A percentile compares a stretch with the other conserved stretches of the same genome.
phyloP scores from a whole-genome alignment of 1,284 basidiomycete genomes.

The Hymenochaete sp. region DNA sequence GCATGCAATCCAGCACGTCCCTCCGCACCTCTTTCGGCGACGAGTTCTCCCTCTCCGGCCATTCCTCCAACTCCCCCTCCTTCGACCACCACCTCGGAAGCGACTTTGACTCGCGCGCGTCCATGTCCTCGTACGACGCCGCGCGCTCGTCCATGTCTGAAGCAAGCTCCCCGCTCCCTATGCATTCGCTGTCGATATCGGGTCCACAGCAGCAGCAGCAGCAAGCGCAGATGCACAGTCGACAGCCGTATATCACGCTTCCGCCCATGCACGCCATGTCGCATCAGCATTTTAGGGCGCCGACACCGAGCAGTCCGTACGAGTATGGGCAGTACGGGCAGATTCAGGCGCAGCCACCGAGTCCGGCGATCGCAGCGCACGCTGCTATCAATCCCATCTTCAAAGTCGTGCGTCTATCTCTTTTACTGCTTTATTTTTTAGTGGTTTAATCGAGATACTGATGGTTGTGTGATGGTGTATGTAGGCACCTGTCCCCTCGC shows the following conservation, averaged over 20 bases:
- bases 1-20: constrained; percentile 70
- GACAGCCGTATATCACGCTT: constrained; percentile 25
- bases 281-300: constrained; percentile 39
- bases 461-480: no score
- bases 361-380: constrained; percentile 27
- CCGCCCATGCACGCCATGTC: constrained; percentile 40
- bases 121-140: constrained; percentile 38
- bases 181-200: constrained; percentile 58
- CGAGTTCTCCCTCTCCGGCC: constrained; percentile 63
- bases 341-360: constrained; percentile 29
- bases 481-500: constrained; percentile 18
- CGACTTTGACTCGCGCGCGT: constrained; percentile 68
- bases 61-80: constrained; percentile 76
- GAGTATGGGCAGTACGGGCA: constrained; percentile 22
- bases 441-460: no score
- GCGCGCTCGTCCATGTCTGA: constrained; percentile 49
- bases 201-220: constrained; percentile 29
- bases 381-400: constrained; percentile 83
- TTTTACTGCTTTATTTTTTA: constrained; percentile 43
- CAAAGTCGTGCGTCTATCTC: constrained; percentile 67
- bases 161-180: constrained; percentile 62
- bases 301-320: constrained; percentile 25
- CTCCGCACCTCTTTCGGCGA: constrained; percentile 59
- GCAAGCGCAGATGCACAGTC: constrained; percentile 22
- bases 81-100: constrained; percentile 72